Evolutionary conservation across 495 filamentous ascomycete species (phyloP), one percentile per base, ranked within the genome.

Genomic region (Penicillium maclennaniae): DNA sequence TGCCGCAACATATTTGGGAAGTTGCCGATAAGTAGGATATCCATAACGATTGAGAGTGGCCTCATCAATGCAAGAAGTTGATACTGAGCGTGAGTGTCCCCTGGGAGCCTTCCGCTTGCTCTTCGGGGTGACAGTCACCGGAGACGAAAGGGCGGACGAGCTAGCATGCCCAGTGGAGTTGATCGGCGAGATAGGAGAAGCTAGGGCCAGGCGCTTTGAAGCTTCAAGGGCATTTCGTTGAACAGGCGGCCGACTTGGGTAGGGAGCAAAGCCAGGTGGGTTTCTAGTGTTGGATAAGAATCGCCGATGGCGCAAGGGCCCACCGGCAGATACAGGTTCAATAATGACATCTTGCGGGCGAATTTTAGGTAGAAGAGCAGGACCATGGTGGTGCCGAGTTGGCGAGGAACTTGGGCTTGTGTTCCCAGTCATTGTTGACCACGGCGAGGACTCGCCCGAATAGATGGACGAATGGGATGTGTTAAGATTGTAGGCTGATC

Each of bases 311-410:
- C 76, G 71, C 25, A 69, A 71, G 27, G 73, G 73, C 16, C 70
- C 73, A 19, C 58, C 56, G 23, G 62, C 50, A 43, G 73, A 71
- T 19, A 70, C 62, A 14, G 79, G 78, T 54, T 86, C 79, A 53
- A 91, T 80, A 47, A 83, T 76, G 72, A 92, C 86, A 72, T 95
- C 91, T 68, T 95, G 89, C 53, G 82, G 81, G 43, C 91, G 81
- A 70, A 95, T 89, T 77, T 88, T 92, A 52, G 92, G 92, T 25
- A 97, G 78, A 47, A 97, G 79, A 25, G 87, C 74, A 31, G 90
- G 89, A 12, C 89, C 91, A 75, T 88, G 83, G 34, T 91, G 85
- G 47, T 76, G 66, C 21, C 86, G 79, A 59, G 91, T 83, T 49
- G 91, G 91, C 23, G 87, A 88, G 36, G 73, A 72, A 41, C 77